Evolutionary conservation across 306 rosid genomes (phyloP), one percentile per base, ranked within the genome.

Genomic region (Trifolium fragiferum): DNA sequence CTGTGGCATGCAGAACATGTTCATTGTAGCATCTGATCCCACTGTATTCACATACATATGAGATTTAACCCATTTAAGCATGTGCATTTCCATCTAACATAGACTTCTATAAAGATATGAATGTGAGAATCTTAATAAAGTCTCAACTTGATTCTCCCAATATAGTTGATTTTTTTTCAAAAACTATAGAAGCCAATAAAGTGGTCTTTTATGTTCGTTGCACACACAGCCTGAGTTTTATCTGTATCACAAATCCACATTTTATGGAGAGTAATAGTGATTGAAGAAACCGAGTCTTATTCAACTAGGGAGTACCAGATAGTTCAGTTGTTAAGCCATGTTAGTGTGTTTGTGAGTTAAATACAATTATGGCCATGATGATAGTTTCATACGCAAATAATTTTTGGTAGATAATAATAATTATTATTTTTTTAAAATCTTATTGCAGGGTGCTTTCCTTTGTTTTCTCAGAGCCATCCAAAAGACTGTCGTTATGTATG

Each of bases 391-490:
- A 9, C 41, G 43, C 79, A 70, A 60, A 44, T 80, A 33, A 62
- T 41, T 41, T 40, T 59, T 6, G 10, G 33, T 44, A 7, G 64
- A 76, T 73, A 40, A 13, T 60, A 35, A 13, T 73, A 40, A 13
- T 60, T 30, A 13, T 57, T 38, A 66, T 68, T 50, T 69, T 51
- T 75, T 70, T 25, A 51, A 57, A 49, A 70, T 77, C 16, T 74
- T 27, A 82, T 75, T 84, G 84, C 97, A 92, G 99, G 99, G 89
- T 92, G 51, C 74, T 92, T 63, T 88, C 96, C 54, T 94, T 90
- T 84, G 88, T 89, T 61, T 87, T 94, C 82, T 94, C 95, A 0
- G 97, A 94, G 74, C 96, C 99, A 23, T 59, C 79, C 76, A 92
- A 90, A 81, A 88, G 97, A 70, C 71, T 94, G 54, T 87, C 96